A percentile compares a stretch with the other conserved stretches of the same genome.
Conservation (phyloP, 2,329 filamentous ascomycete species). For the Fusarium hainanense region DNA sequence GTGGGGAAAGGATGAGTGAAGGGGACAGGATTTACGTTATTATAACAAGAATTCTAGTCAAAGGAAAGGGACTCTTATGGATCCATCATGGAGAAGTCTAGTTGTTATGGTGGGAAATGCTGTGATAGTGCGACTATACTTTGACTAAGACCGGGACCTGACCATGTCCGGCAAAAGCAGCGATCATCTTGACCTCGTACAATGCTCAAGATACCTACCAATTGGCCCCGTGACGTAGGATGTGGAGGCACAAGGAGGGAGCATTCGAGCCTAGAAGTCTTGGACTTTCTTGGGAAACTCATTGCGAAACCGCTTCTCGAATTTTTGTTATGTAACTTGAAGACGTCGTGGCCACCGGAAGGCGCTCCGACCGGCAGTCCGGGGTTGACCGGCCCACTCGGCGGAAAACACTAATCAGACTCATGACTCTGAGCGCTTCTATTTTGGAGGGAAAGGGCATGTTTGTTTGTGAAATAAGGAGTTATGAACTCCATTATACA, state of each 20-base stretch:
- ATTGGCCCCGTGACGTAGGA: constrained; percentile 35
- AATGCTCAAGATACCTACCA: not conserved
- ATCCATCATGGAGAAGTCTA: constrained; percentile 11
- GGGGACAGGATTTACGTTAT: constrained; percentile 24
- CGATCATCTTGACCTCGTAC: constrained; percentile 37
- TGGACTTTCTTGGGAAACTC: constrained; percentile 17
- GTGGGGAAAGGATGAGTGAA: constrained; percentile 23
- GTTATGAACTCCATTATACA: not conserved
- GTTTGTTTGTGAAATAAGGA: not conserved
- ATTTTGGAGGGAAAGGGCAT: constrained; percentile 22
- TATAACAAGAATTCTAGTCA: constrained; percentile 28
- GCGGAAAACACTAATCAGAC: constrained; percentile 31
- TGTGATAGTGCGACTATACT: constrained; percentile 8
- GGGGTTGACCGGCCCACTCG: constrained; percentile 23
- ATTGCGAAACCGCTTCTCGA: constrained; percentile 34
- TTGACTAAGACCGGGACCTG: constrained; percentile 21
- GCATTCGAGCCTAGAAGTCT: constrained; percentile 21
- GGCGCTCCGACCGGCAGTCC: constrained; percentile 28
- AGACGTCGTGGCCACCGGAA: constrained; percentile 30
- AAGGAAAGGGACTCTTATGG: constrained; percentile 18
- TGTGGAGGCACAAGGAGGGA: constrained; percentile 35
- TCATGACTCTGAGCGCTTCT: constrained; percentile 38
- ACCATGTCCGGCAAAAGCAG: constrained; percentile 35
- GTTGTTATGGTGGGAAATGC: constrained; percentile 4
- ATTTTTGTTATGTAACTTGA: constrained; percentile 39